Evolutionary conservation across 169 alveolate genomes (phyloP).

Genomic region (Perkinsus marinus): DNA sequence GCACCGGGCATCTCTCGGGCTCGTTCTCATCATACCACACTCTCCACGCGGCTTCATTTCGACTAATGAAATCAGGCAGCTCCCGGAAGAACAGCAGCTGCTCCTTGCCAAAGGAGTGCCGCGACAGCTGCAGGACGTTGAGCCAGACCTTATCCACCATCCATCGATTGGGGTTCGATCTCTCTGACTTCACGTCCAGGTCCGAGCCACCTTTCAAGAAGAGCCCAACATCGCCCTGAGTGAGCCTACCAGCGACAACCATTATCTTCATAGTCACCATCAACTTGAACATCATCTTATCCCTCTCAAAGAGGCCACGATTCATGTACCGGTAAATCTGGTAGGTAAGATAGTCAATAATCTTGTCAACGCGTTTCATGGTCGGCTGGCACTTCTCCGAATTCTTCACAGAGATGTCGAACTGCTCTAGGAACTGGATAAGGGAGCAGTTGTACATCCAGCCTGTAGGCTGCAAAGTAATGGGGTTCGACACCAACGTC

Average conservation of each 20-base stretch:
- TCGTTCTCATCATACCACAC: conserved; percentile 74
- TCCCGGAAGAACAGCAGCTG: conserved; percentile 73
- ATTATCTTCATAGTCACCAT: conserved; percentile 78
- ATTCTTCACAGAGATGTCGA: conserved; percentile 72
- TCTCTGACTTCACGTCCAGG: conserved; percentile 65
- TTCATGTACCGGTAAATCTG: conserved; percentile 78
- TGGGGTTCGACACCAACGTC: conserved; percentile 55
- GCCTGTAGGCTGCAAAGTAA: conserved; percentile 26
- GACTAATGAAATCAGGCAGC: conserved; percentile 66
- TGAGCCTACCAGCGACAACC: conserved; percentile 67
- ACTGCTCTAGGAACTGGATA: conserved; percentile 82
- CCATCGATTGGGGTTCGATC: conserved; percentile 64
- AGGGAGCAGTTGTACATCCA: conserved; percentile 91
- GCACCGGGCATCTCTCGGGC: conserved; percentile 76
- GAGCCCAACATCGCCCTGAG: conserved; percentile 67
- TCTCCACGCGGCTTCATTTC: conserved; percentile 69
- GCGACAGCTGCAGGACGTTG: conserved; percentile 75
- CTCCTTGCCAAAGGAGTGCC: conserved; percentile 77
- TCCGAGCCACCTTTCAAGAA: conserved; percentile 65
- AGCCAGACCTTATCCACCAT: conserved; percentile 70
- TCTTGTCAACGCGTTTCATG: conserved; percentile 77
- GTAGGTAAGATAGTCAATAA: conserved; percentile 58
- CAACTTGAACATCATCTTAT: conserved; percentile 80
- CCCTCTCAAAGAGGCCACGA: conserved; percentile 88
- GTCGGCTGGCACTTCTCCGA: conserved; percentile 82